Percentiles rank a stretch among this genome's conserved stretches.
These are phyloP conservation scores for Tothia fuscella DNA, from an alignment of 2,329 filamentous ascomycete species.

Conservation along the genomic window DNA sequence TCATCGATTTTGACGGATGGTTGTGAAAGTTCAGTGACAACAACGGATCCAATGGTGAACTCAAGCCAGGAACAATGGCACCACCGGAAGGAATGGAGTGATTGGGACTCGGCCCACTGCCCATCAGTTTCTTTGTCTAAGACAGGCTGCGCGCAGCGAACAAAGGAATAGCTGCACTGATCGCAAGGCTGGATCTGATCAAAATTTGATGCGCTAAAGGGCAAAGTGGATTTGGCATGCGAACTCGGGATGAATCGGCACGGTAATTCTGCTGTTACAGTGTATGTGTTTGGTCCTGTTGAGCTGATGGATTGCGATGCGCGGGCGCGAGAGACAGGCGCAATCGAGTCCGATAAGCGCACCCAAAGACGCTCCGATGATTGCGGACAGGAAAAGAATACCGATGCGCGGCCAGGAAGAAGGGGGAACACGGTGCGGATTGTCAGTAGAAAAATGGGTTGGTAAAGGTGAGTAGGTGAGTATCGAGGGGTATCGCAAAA, in stretches of 20 bases:
- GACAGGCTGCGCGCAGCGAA: background rate
- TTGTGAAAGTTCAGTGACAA: background rate
- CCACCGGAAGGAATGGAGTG: background rate
- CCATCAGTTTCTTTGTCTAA: background rate
- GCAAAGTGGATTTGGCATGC: background rate
- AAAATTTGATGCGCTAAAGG: background rate
- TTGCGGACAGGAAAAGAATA: too few relatives aligned
- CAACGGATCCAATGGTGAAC: background rate
- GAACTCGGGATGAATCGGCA: background rate
- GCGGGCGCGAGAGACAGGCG: too few relatives aligned
- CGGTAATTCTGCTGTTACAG: background rate
- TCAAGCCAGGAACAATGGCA: background rate
- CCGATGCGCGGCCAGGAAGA: background rate
- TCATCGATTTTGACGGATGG: constrained; percentile 4
- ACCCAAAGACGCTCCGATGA: too few relatives aligned
- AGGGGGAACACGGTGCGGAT: background rate
- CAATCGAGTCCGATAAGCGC: too few relatives aligned
- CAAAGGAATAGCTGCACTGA: background rate
- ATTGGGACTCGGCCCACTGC: constrained; percentile 1
- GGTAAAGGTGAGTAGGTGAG: background rate
- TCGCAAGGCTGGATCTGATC: constrained; percentile 3
- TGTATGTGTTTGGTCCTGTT: background rate
- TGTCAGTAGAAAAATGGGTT: background rate
- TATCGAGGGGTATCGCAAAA: background rate
- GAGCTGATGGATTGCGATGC: background rate